phyloP scores from a whole-genome alignment of 164 flowering plant species.

The Aristolochia fimbriata region DNA sequence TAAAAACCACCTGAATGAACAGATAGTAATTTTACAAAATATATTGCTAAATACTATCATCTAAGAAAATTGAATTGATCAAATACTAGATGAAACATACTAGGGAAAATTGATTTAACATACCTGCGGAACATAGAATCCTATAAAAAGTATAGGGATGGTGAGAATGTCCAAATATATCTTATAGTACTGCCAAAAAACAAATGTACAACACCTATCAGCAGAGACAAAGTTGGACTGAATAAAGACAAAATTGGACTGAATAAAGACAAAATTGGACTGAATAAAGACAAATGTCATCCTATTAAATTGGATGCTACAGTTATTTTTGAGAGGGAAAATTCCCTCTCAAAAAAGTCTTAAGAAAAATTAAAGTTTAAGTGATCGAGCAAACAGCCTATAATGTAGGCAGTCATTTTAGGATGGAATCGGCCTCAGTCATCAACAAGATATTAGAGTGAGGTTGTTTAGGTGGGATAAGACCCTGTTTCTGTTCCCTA shows the following conservation, averaged over 20 bases:
- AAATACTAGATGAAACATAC: no score
- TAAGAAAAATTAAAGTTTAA: not conserved
- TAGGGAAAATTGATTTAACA: constrained; percentile 1
- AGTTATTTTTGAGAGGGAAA: not conserved
- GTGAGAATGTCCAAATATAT: constrained; percentile 50
- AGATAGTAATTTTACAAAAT: not conserved
- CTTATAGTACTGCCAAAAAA: constrained; percentile 56
- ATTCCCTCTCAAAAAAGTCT: not conserved
- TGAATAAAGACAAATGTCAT: not conserved
- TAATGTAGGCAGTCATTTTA: not conserved
- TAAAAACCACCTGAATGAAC: not conserved
- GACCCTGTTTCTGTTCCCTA: no score
- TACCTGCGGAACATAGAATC: constrained; percentile 69
- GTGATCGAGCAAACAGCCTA: not conserved
- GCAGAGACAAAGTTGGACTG: not conserved
- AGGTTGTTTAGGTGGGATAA: no score
- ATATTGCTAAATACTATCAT: not conserved
- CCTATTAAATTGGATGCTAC: not conserved
- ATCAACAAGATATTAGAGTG: no score
- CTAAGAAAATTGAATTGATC: not conserved
- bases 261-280: not conserved
- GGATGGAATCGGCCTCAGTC: no score
- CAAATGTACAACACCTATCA: not conserved
- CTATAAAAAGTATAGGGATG: constrained; percentile 36
- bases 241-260: not conserved